Conservation (phyloP, 169 alveolate species). For the Cystoisospora suis region DNA sequence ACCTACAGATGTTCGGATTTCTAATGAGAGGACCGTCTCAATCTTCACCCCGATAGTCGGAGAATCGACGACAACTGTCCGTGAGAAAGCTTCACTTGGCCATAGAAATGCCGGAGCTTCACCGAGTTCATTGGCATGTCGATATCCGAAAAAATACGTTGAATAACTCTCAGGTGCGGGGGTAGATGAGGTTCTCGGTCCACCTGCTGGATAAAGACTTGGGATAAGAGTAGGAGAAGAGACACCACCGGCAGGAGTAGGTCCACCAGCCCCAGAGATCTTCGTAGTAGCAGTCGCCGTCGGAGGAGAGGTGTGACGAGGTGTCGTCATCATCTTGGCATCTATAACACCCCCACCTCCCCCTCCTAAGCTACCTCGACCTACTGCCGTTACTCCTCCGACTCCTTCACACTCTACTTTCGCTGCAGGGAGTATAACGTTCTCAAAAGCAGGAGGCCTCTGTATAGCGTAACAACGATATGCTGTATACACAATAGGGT, state of each 20-base stretch:
- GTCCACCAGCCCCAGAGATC: background rate
- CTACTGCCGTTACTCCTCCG: too few relatives aligned
- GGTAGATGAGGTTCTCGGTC: too few relatives aligned
- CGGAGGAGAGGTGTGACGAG: too few relatives aligned
- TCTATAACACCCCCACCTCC: too few relatives aligned
- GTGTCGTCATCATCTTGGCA: too few relatives aligned
- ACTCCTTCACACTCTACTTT: too few relatives aligned
- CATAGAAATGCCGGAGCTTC: too few relatives aligned
- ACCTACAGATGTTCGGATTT: background rate
- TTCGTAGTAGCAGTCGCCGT: background rate
- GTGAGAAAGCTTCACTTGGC: background rate
- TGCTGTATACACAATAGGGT: background rate
- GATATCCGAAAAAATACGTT: too few relatives aligned
- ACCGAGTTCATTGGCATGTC: too few relatives aligned
- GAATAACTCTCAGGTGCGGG: too few relatives aligned
- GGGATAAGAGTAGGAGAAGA: background rate
- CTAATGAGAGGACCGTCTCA: constrained; percentile 13
- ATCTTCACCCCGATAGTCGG: constrained; percentile 1
- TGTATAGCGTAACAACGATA: background rate
- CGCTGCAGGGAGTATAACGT: background rate
- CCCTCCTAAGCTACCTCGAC: too few relatives aligned
- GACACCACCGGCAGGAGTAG: background rate
- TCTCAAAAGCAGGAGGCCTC: background rate
- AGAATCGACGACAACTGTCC: background rate
- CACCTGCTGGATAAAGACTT: background rate